phyloP scores from a whole-genome alignment of 352 stramenopile genomes.

The Blastocystis sp. region DNA sequence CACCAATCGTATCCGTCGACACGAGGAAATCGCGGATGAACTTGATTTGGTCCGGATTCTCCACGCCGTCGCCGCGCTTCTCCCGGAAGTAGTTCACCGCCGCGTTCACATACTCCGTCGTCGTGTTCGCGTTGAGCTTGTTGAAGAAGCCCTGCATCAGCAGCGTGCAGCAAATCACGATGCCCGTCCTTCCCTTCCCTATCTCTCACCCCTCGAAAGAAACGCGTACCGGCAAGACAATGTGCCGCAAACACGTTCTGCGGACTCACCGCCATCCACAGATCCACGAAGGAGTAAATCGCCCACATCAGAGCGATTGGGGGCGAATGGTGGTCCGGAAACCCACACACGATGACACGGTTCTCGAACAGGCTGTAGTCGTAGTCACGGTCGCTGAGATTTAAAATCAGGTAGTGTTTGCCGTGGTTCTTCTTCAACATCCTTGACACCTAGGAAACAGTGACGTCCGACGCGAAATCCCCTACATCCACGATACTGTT shows the following conservation, averaged over 20 bases:
- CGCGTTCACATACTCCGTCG: constrained; percentile 69
- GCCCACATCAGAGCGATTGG: constrained; percentile 66
- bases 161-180: constrained; percentile 68
- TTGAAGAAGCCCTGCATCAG: constrained; percentile 70
- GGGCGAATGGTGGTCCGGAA: constrained; percentile 60
- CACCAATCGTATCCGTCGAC: constrained; percentile 57
- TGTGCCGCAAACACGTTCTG: constrained; percentile 59
- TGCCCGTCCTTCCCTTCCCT: constrained; percentile 60
- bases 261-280: constrained; percentile 56
- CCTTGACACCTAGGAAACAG: constrained; percentile 2
- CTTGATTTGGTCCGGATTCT: constrained; percentile 71
- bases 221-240: constrained; percentile 34
- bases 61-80: constrained; percentile 58
- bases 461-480: not conserved
- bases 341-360: constrained; percentile 65
- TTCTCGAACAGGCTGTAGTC: constrained; percentile 48
- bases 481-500: constrained; percentile 69
- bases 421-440: constrained; percentile 56
- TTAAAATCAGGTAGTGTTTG: constrained; percentile 61
- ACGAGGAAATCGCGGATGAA: constrained; percentile 70
- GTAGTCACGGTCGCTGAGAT: constrained; percentile 54
- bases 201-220: not conserved
- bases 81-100: constrained; percentile 71
- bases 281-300: constrained; percentile 64
- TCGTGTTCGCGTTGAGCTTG: constrained; percentile 66